Conservation (phyloP, 1,284 basidiomycete genomes). For the Ceratobasidium sp. region DNA sequence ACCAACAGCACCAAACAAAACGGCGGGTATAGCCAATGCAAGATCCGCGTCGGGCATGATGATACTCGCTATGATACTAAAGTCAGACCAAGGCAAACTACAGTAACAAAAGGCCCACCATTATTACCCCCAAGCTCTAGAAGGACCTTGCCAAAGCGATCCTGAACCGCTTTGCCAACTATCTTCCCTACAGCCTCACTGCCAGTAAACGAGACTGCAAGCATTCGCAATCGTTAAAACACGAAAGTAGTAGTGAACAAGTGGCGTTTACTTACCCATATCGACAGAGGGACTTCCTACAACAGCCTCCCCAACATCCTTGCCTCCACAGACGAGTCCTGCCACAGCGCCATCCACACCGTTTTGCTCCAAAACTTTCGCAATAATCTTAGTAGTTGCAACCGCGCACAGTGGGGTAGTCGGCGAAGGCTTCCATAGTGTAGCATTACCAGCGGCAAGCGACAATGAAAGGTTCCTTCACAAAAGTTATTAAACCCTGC, state of each 20-base stretch:
- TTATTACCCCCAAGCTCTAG: slow-evolving; percentile 98
- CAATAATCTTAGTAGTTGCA: slow-evolving; percentile 86
- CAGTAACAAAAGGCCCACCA: slow-evolving; percentile 58
- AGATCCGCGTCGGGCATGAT: slow-evolving; percentile 95
- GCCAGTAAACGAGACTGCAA: slow-evolving; percentile 89
- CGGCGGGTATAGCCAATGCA: slow-evolving; percentile 83
- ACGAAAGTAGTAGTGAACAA: background rate
- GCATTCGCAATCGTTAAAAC: background rate
- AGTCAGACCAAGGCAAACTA: background rate
- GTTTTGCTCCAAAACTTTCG: slow-evolving; percentile 82
- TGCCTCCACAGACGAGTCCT: slow-evolving; percentile 83
- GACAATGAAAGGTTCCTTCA: slow-evolving; percentile 89
- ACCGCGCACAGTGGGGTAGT: slow-evolving; percentile 89
- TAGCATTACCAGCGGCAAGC: slow-evolving; percentile 90
- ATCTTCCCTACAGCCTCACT: slow-evolving; percentile 87
- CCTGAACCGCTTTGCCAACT: slow-evolving; percentile 84
- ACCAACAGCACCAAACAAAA: slow-evolving; percentile 94
- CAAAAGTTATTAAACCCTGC: slow-evolving; percentile 45
- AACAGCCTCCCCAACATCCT: slow-evolving; percentile 80
- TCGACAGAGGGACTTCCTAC: slow-evolving; percentile 79
- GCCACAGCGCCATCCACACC: slow-evolving; percentile 85
- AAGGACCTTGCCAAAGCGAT: slow-evolving; percentile 83
- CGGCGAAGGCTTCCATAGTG: slow-evolving; percentile 94
- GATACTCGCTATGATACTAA: slow-evolving; percentile 63
- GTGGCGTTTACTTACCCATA: slow-evolving; percentile 63